Evolutionary conservation across 805 yeast species (phyloP).

Genomic region (Ogataea allantospora): DNA sequence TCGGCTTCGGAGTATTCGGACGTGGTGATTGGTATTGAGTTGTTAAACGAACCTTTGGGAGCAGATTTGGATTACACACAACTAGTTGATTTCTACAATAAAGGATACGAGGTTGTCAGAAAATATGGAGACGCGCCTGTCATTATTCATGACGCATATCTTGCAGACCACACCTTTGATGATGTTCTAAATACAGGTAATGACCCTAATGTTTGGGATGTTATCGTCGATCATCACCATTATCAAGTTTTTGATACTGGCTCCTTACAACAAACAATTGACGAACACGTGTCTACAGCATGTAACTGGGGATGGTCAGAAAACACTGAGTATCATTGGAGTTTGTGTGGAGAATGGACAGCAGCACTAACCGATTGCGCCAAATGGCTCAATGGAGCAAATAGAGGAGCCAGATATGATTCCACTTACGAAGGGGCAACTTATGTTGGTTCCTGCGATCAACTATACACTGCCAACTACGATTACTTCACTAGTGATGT

Average conservation of each 20-base stretch:
- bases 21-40: constrained; percentile 78
- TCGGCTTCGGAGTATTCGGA: constrained; percentile 60
- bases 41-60: constrained; percentile 89
- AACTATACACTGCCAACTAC: constrained; percentile 40
- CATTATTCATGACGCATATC: constrained; percentile 79
- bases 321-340: constrained; percentile 62
- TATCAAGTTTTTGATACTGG: constrained; percentile 77
- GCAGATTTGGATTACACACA: constrained; percentile 56
- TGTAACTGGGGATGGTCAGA: constrained; percentile 47
- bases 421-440: constrained; percentile 44
- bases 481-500: constrained; percentile 58
- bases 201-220: constrained; percentile 46
- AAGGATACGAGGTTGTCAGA: constrained; percentile 68
- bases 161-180: constrained; percentile 61
- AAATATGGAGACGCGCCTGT: constrained; percentile 39
- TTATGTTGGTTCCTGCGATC: constrained; percentile 62
- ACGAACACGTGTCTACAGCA: constrained; percentile 57
- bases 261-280: constrained; percentile 57
- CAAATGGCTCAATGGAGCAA: constrained; percentile 84
- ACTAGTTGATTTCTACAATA: constrained; percentile 56
- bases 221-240: constrained; percentile 84
- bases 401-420: constrained; percentile 78
- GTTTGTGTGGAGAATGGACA: constrained; percentile 82
- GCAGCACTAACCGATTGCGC: constrained; percentile 94
- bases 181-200: constrained; percentile 42